Base-by-base conservation (phyloP, 345 rosid genomes). In the Populus simonii region DNA sequence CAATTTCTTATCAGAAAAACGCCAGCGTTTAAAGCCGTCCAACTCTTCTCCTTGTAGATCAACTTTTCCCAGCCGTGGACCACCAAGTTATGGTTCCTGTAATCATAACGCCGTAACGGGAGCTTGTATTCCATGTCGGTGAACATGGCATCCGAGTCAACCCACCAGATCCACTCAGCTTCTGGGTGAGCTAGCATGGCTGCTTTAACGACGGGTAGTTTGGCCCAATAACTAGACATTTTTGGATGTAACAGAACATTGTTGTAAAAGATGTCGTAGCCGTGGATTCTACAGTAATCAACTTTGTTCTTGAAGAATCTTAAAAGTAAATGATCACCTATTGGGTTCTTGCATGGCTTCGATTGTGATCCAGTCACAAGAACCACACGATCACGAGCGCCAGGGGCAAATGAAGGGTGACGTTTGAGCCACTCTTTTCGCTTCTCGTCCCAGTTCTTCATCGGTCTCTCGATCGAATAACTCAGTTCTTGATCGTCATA, bases 121-220 rank as follows among this genome's bases (percentile, higher is more conserved):
- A 92, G 89, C 68, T 85, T 83, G 67, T 86, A 96, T 76, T 96
- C 99, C 99, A 96, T 93, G 84, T 96, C 99, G 66, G 98, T 90
- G 89, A 95, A 83, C 68, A 86, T 45, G 22, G 99, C 99, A 76
- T 96, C 99, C 76, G 98, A 92, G 83, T 96, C 99, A 18, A 93
- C 96, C 99, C 99, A 95, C 99, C 99, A 95, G 92, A 95, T 92
- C 99, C 99, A 95, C 82, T 93, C 98, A 22, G 93, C 93, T 77
- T 95, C 98, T 59, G 99, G 99, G 83, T 96, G 99, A 66, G 98
- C 94, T 65, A 96, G 65, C 99, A 96, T 96, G 78, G 94, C 90
- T 62, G 99, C 92, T 68, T 84, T 84, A 31, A 93, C 87, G 68
- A 84, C 88, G 38, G 98, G 96, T 4, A 87, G 83, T 79, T 96